Base-by-base conservation (phyloP, 2,329 filamentous ascomycete species). In the Xylaria sp. region DNA sequence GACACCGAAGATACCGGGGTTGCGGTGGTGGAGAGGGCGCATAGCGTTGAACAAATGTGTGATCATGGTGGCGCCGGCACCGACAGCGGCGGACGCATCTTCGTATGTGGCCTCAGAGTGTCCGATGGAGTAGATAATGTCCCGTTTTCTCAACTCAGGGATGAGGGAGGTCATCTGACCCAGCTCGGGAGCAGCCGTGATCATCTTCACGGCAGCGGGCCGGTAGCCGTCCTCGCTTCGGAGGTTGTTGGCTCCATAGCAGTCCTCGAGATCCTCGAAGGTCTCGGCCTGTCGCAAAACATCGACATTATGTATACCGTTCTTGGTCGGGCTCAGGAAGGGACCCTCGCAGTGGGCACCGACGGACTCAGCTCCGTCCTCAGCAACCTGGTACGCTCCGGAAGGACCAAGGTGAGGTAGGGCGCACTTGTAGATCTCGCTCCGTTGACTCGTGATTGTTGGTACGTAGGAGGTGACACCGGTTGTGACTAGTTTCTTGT, bases 1-100 rank as follows among this genome's bases (percentile, higher is more conserved):
- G 0, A 95, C 84, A 34, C 92, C 92, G 71, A 96, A 96, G 67
- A 96, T 86, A 44, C 92, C 92, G 0, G 92, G 92, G 74, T 96
- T 92, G 59, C 92, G 88, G 78, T 97, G 91, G 73, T 94, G 90
- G 54, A 96, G 84, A 11, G 91, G 91, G 0, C 87, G 83, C 92
- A 96, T 96, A 30, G 92, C 92, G 72, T 96, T 96, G 83, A 96
- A 96, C 1, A 96, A 80, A 70, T 96, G 92, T 0, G 92, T 96
- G 66, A 96, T 89, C 90, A 95, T 96, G 53, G 83, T 89, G 1
- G 90, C 90, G 55, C 92, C 92, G 5, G 85, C 81, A n/a, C 78
- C 79, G 2, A 94, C 83, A 18, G 90, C 89, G 3, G 78, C 76
- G 3, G 87, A 85, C 1, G 90, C 91, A 71, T 93, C 82, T 73